Evolutionary conservation across 2,329 filamentous ascomycete genomes (phyloP).

Genomic region (Talaromyces marneffei): DNA sequence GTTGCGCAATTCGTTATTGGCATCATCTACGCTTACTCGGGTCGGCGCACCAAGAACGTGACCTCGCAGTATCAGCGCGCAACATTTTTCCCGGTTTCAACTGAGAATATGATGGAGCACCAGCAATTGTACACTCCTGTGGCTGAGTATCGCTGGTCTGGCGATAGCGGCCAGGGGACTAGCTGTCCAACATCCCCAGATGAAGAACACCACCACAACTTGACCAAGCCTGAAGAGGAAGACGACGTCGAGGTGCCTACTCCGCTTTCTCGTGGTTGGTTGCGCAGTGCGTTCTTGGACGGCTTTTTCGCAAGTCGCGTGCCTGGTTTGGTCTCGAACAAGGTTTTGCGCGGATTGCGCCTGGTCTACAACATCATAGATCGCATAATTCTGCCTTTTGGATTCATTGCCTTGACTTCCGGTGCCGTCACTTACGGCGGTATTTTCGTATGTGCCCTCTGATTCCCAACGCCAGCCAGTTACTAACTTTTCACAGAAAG

Average conservation of each 20-base stretch:
- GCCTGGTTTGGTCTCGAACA: constrained; percentile 51
- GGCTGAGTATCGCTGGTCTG: constrained; percentile 53
- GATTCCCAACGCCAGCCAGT: no score
- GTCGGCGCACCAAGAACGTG: constrained; percentile 36
- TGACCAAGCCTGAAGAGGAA: constrained; percentile 31
- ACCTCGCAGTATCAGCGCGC: constrained; percentile 45
- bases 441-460: constrained; percentile 64
- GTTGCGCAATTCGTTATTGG: constrained; percentile 65
- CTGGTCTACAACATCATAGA: constrained; percentile 65
- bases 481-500: constrained; percentile 49
- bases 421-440: constrained; percentile 74
- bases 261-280: constrained; percentile 32
- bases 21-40: constrained; percentile 57
- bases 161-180: constrained; percentile 70
- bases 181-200: constrained; percentile 60
- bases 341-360: constrained; percentile 54
- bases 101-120: constrained; percentile 50
- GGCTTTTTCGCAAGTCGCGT: constrained; percentile 51
- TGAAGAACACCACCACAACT: constrained; percentile 46
- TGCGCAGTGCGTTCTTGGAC: constrained; percentile 44
- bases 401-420: constrained; percentile 65
- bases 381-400: constrained; percentile 69
- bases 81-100: constrained; percentile 59
- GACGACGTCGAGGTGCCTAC: constrained; percentile 37
- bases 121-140: constrained; percentile 39